Conservation (phyloP, 208 protist species). For the Strigomonas culicis region DNA sequence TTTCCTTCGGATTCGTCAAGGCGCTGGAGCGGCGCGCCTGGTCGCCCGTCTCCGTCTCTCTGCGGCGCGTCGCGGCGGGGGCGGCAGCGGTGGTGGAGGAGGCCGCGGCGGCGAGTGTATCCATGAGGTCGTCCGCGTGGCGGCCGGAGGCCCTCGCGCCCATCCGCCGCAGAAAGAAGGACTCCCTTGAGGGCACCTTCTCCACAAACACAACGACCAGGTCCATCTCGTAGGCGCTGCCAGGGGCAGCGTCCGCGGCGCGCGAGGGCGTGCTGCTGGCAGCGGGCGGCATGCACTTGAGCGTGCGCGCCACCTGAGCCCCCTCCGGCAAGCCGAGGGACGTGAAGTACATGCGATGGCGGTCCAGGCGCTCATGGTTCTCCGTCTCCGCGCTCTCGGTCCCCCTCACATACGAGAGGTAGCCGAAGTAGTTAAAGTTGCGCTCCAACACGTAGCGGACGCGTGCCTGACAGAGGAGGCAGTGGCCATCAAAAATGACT, state of each 20-base stretch:
- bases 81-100: constrained; percentile 2
- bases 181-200: constrained; percentile 52
- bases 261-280: neutral
- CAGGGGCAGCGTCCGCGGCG: neutral
- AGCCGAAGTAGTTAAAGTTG: constrained; percentile 81
- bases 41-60: constrained; percentile 12
- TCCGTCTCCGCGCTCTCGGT: constrained; percentile 19
- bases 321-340: constrained; percentile 56
- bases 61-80: neutral
- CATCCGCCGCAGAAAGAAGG: constrained; percentile 31
- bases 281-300: constrained; percentile 13
- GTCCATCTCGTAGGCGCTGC: constrained; percentile 26
- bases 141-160: neutral
- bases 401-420: constrained; percentile 28
- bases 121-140: constrained; percentile 6
- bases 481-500: constrained; percentile 79
- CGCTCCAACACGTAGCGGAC: constrained; percentile 72
- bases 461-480: constrained; percentile 62
- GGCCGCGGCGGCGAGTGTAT: neutral
- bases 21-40: constrained; percentile 5
- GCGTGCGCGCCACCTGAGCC: constrained; percentile 35
- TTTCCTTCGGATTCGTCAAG: constrained; percentile 23
- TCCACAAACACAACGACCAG: constrained; percentile 68
- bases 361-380: constrained; percentile 35
- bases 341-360: constrained; percentile 60